phyloP scores from a whole-genome alignment of 2,329 filamentous ascomycete genomes.

The Aspergillus neoniger region DNA sequence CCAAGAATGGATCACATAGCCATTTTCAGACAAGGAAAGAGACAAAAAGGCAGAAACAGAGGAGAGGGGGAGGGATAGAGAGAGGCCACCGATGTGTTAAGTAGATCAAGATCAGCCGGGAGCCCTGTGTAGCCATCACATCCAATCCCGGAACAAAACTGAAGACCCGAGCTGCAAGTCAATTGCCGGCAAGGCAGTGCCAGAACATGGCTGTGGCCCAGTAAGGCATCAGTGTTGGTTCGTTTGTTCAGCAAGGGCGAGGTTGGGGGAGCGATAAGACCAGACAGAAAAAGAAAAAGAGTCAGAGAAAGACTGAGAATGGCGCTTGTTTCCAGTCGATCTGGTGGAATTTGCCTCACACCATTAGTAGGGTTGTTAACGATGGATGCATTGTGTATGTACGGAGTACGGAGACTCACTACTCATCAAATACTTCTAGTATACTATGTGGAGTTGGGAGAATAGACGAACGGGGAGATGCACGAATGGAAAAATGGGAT shows the following conservation, averaged over 20 bases:
- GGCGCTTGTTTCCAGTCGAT: not conserved
- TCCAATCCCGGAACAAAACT: slow-evolving; percentile 1
- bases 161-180: not conserved
- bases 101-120: not conserved
- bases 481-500: not conserved
- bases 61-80: not conserved
- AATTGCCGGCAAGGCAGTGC: not conserved
- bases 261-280: not conserved
- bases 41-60: too few species aligned
- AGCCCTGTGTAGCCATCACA: slow-evolving; percentile 3
- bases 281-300: too few species aligned
- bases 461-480: slow-evolving; percentile 8
- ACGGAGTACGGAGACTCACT: not conserved
- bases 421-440: not conserved
- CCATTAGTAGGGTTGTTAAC: not conserved
- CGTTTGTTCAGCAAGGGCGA: not conserved
- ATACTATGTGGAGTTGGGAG: not conserved
- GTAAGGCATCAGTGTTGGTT: not conserved
- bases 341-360: not conserved
- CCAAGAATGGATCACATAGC: not conserved
- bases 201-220: not conserved
- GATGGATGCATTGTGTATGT: not conserved
- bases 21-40: not conserved
- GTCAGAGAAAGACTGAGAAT: not conserved
- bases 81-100: not conserved